These are phyloP conservation scores for Fusarium multiceps DNA, from an alignment of 2,329 filamentous ascomycete species.

Conservation along the genomic window DNA sequence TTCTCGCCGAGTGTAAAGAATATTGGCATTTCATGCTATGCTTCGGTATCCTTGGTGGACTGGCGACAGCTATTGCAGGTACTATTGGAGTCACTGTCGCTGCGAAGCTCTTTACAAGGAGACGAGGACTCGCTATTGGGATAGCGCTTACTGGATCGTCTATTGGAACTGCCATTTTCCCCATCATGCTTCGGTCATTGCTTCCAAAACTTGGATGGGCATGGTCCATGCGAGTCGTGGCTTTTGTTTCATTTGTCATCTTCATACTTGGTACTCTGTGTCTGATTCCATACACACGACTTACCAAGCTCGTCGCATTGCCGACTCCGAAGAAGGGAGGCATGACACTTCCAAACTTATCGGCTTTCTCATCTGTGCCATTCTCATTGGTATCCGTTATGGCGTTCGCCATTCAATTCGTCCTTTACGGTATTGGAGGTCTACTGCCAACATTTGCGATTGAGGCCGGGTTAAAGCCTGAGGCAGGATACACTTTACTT, in stretches of 20 bases:
- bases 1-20: constrained; percentile 1
- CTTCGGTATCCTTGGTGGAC: constrained; percentile 3
- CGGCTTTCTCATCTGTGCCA: constrained; percentile 5
- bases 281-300: constrained; percentile 7
- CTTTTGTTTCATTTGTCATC: constrained; percentile 3
- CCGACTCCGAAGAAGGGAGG: not conserved
- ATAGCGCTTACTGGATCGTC: constrained; percentile 7
- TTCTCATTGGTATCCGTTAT: constrained; percentile 6
- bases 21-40: constrained; percentile 21
- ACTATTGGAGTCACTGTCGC: constrained; percentile 15
- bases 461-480: not conserved
- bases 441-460: constrained; percentile 8
- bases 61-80: constrained; percentile 1
- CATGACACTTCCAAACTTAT: constrained; percentile 7
- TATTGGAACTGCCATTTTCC: constrained; percentile 10
- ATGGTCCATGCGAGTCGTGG: constrained; percentile 6
- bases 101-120: constrained; percentile 11
- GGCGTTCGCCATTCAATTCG: constrained; percentile 4
- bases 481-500: not conserved
- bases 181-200: constrained; percentile 12
- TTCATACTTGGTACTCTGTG: not conserved
- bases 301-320: not conserved
- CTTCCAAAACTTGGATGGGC: constrained; percentile 4
- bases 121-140: constrained; percentile 7
- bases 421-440: constrained; percentile 16